Evolutionary conservation across 352 stramenopile genomes (phyloP).

Genomic region (Elongisporangium undulatum): DNA sequence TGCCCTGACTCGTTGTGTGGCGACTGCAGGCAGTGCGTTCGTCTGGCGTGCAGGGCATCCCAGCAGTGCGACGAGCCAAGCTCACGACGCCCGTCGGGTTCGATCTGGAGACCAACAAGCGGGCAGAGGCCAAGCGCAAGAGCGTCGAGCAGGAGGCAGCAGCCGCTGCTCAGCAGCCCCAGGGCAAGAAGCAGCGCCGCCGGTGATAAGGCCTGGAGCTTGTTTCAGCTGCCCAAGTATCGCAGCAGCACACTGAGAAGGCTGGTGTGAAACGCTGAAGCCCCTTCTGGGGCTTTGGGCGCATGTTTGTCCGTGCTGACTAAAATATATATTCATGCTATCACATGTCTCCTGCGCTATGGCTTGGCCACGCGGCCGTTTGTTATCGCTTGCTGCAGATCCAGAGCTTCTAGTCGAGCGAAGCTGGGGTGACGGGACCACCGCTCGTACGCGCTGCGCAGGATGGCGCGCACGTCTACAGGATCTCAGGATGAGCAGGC

Average conservation of each 20-base stretch:
- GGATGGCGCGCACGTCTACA: not conserved
- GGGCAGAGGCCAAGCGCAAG: constrained; percentile 32
- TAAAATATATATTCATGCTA: not conserved
- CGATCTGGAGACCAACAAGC: constrained; percentile 66
- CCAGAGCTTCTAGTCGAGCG: not conserved
- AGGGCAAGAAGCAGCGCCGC: not conserved
- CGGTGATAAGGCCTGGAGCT: constrained; percentile 5
- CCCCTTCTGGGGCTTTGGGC: not conserved
- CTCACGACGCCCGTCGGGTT: constrained; percentile 68
- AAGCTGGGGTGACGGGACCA: not conserved
- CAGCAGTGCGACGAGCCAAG: constrained; percentile 56
- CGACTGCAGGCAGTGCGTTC: constrained; percentile 35
- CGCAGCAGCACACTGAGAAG: constrained; percentile 15
- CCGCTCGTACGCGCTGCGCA: not conserved
- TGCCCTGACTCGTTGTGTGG: too few relatives aligned
- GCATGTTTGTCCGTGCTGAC: not conserved
- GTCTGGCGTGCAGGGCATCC: constrained; percentile 59
- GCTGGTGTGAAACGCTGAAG: not conserved
- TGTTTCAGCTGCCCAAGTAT: constrained; percentile 15
- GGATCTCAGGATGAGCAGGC: not conserved
- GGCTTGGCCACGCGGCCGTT: not conserved
- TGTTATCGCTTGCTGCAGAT: not conserved
- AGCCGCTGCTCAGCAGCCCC: not conserved
- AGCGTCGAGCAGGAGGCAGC: not conserved
- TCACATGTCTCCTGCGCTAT: not conserved